Evolutionary conservation across 2,329 filamentous ascomycete genomes (phyloP), one percentile per base, ranked within the genome.

Genomic region (Alternaria sp.): DNA sequence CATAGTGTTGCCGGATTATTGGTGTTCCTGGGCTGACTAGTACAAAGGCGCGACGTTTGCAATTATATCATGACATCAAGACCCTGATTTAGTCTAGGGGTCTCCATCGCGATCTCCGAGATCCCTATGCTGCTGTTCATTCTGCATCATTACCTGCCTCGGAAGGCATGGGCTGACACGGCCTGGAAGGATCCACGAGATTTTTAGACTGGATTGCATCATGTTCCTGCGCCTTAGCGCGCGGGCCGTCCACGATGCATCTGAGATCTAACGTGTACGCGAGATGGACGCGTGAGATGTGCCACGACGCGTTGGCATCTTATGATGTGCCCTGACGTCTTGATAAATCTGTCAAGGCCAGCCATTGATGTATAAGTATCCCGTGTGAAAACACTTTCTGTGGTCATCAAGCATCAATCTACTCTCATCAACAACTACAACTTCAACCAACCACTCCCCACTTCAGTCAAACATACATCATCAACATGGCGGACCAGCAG

Each of bases 401-500:
- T 25, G 25, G 7, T 20, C 10, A 25, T 16, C 20, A 14, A 43
- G 12, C 20, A 43, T 25, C 40, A 43, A 43, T 43, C 10, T 20
- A 43, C 38, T 20, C 9, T 43, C 40, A 14, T 12, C 40, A 22
- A 22, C 12, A 14, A 16, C 12, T 43, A 20, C 18, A 0, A 0
- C 2, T 2, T 5, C 5, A 14, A 25, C 12, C 20, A 43, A 43
- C 40, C 12, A 25, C 40, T 25, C 18, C 11, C 40, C 25, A 8
- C 20, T 43, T 22, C 34, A 45, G 28, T 28, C 30, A 34, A 16
- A 52, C 10, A 27, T 12, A 38, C 18, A 41, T 16, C 40, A 52
- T 54, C 54, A 61, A 22, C 4, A 63, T 63, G 60, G 30, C 60
- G 11, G 60, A 63, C 48, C 44, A 59, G 52, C 49, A 46, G 34